Conservation (phyloP, 225 moss, liverwort and hornwort genomes). For the Bryum argenteum region DNA sequence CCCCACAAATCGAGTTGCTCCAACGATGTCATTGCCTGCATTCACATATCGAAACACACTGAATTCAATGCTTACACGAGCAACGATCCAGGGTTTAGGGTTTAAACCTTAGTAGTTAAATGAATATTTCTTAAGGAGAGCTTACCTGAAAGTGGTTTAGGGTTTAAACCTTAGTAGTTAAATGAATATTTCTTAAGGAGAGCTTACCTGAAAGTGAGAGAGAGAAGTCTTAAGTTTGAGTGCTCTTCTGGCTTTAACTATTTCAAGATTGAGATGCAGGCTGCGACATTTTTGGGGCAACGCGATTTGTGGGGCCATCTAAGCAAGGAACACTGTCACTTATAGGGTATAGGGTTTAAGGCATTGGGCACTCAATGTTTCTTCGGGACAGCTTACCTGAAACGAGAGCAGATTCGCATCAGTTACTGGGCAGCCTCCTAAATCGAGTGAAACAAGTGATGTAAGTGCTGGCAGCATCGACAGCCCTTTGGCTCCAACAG, state of each 20-base stretch:
- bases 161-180: too few relatives aligned
- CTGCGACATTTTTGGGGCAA: conserved; percentile 42
- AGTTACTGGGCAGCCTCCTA: conserved; percentile 53
- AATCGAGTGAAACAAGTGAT: conserved; percentile 45
- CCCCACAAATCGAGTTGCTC: conserved; percentile 64
- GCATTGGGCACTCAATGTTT: not conserved
- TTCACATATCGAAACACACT: conserved; percentile 18
- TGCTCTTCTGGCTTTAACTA: not conserved
- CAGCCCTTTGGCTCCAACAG: conserved; percentile 49
- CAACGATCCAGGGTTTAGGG: too few relatives aligned
- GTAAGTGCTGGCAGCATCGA: conserved; percentile 42
- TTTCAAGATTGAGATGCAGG: conserved; percentile 37
- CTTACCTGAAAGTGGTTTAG: too few relatives aligned
- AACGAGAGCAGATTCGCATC: conserved; percentile 54
- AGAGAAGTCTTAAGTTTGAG: too few relatives aligned
- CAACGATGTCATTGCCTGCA: conserved; percentile 48
- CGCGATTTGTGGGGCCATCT: conserved; percentile 52
- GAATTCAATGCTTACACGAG: too few relatives aligned
- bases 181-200: too few relatives aligned
- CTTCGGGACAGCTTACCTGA: conserved; percentile 38
- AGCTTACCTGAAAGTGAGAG: too few relatives aligned
- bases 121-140: too few relatives aligned
- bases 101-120: too few relatives aligned
- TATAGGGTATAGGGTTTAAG: not conserved
- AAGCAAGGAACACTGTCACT: not conserved